Percentiles rank a stretch among this genome's conserved stretches.
These are phyloP conservation scores for Soucietia sequanensis DNA, from an alignment of 805 yeast species.

Conservation along the genomic window DNA sequence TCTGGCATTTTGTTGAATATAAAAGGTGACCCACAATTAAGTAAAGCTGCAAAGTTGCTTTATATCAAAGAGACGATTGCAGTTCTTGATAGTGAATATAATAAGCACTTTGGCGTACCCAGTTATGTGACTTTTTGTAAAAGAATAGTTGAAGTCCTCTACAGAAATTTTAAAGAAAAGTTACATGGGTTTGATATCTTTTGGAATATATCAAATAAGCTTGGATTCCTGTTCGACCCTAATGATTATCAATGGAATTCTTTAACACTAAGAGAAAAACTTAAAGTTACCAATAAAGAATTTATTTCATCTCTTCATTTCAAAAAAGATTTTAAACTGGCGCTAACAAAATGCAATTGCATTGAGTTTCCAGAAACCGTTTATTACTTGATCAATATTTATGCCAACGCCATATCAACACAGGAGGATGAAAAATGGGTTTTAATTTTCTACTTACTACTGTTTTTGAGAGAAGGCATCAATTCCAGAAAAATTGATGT, in stretches of 20 bases:
- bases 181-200: neutral
- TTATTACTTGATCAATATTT: conserved; percentile 29
- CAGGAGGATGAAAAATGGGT: conserved; percentile 29
- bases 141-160: conserved; percentile 21
- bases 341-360: conserved; percentile 23
- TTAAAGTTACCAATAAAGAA: conserved; percentile 26
- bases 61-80: conserved; percentile 20
- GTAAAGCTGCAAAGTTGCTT: conserved; percentile 9
- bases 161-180: conserved; percentile 11
- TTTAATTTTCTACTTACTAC: conserved; percentile 22
- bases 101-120: conserved; percentile 17
- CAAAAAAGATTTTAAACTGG: conserved; percentile 14
- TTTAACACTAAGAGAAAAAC: conserved; percentile 19
- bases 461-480: conserved; percentile 11
- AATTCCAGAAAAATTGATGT: conserved; percentile 16
- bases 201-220: conserved; percentile 1
- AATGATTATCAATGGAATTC: conserved; percentile 19
- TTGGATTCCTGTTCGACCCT: neutral
- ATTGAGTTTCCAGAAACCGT: conserved; percentile 18
- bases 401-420: conserved; percentile 18
- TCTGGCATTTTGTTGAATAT: conserved; percentile 18
- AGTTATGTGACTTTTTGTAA: conserved; percentile 32
- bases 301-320: conserved; percentile 18
- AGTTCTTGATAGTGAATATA: conserved; percentile 25
- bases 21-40: conserved; percentile 7